These are phyloP conservation scores for Cyclaneusma minus DNA, from an alignment of 2,329 filamentous ascomycete genomes.

Conservation along the genomic window DNA sequence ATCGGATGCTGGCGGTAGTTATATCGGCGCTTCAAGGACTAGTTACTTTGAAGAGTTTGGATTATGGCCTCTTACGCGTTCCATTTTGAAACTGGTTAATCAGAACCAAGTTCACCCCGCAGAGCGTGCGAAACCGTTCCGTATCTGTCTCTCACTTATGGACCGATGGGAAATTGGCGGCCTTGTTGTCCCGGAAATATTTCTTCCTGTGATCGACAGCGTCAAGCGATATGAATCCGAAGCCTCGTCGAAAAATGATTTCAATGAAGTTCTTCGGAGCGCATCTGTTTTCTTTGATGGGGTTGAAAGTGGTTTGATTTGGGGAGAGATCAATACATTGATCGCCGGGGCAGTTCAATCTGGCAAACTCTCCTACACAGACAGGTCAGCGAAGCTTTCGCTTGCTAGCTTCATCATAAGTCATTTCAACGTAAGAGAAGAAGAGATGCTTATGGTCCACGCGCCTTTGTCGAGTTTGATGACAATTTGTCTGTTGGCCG, in stretches of 20 bases:
- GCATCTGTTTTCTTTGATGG: slow-evolving; percentile 96
- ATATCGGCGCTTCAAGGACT: slow-evolving; percentile 43
- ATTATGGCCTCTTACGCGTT: slow-evolving; percentile 54
- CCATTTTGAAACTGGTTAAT: slow-evolving; percentile 64
- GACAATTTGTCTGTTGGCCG: slow-evolving; percentile 34
- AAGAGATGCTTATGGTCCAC: slow-evolving; percentile 85
- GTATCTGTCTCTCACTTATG: slow-evolving; percentile 90
- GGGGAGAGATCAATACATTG: slow-evolving; percentile 62
- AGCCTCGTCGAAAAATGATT: slow-evolving; percentile 51
- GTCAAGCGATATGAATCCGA: slow-evolving; percentile 58
- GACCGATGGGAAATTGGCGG: slow-evolving; percentile 96
- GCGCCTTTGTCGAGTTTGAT: slow-evolving; percentile 63
- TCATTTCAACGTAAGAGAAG: slow-evolving; percentile 87
- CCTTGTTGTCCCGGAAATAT: slow-evolving; percentile 73
- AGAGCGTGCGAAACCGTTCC: slow-evolving; percentile 71
- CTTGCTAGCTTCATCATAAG: slow-evolving; percentile 69
- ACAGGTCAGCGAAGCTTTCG: slow-evolving; percentile 45
- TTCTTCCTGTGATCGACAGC: slow-evolving; percentile 71
- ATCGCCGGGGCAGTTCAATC: slow-evolving; percentile 43
- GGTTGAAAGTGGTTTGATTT: slow-evolving; percentile 87
- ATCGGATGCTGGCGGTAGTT: slow-evolving; percentile 17
- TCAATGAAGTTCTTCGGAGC: slow-evolving; percentile 77
- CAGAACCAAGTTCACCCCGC: slow-evolving; percentile 32
- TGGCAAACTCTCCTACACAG: slow-evolving; percentile 21
- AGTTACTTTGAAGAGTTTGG: slow-evolving; percentile 77